Conservation (phyloP, 2,329 filamentous ascomycete genomes). For the Talaromyces funiculosus region DNA sequence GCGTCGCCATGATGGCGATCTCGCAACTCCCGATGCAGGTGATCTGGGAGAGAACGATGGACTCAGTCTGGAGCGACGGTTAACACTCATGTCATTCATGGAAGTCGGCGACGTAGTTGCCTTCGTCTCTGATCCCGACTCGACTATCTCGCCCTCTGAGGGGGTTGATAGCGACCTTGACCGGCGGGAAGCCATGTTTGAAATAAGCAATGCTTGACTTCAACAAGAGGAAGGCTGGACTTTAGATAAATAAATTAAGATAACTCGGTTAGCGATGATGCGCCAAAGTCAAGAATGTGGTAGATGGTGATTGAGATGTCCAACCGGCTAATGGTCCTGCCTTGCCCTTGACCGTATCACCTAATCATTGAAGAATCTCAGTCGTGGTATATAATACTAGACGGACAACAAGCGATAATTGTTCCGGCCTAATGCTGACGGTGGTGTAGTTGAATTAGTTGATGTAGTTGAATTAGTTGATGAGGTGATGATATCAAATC, state of each 20-base stretch:
- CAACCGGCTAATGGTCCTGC: slow-evolving; percentile 37
- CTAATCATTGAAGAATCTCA: slow-evolving; percentile 10
- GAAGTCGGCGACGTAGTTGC: slow-evolving; percentile 76
- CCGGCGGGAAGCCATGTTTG: slow-evolving; percentile 44
- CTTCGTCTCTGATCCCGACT: slow-evolving; percentile 68
- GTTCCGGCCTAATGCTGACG: neutral
- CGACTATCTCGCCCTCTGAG: slow-evolving; percentile 82
- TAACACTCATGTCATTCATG: slow-evolving; percentile 76
- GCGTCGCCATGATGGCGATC: slow-evolving; percentile 51
- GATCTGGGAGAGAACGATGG: slow-evolving; percentile 44
- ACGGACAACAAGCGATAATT: neutral
- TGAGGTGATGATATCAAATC: neutral
- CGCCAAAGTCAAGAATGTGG: slow-evolving; percentile 22
- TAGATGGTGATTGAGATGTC: slow-evolving; percentile 35
- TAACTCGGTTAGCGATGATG: slow-evolving; percentile 32
- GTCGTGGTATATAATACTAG: neutral
- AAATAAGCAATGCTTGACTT: neutral
- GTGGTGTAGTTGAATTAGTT: neutral
- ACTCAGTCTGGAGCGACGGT: slow-evolving; percentile 81
- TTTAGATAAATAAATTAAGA: slow-evolving; percentile 9
- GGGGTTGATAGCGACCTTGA: slow-evolving; percentile 57
- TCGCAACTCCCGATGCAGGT: slow-evolving; percentile 43
- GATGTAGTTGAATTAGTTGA: neutral
- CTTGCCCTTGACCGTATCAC: slow-evolving; percentile 24
- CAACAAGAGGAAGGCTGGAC: slow-evolving; percentile 5